phyloP scores from a whole-genome alignment of 495 filamentous ascomycete species.

The Hyphodiscus hymeniophilus region DNA sequence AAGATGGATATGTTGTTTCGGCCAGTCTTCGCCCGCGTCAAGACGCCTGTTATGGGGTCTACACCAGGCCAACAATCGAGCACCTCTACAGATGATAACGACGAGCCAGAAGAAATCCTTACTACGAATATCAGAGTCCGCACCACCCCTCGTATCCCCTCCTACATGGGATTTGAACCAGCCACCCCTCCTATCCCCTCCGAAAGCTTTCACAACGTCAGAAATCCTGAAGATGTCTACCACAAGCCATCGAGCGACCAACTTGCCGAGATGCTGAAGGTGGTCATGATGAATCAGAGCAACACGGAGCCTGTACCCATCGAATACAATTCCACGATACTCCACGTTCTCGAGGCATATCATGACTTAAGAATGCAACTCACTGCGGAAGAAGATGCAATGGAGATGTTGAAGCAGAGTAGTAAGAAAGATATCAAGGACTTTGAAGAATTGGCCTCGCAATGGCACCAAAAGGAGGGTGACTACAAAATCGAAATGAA shows the following conservation, averaged over 20 bases:
- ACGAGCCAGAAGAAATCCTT: conserved; percentile 1
- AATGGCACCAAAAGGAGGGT: conserved; percentile 16
- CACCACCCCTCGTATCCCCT: conserved; percentile 12
- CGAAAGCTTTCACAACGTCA: conserved; percentile 9
- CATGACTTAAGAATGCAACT: conserved; percentile 13
- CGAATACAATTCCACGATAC: conserved; percentile 17
- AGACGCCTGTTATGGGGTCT: conserved; percentile 1
- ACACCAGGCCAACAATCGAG: neutral
- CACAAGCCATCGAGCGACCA: conserved; percentile 20
- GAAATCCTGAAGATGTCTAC: conserved; percentile 14
- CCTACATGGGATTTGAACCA: conserved; percentile 4
- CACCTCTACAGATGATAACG: conserved; percentile 1
- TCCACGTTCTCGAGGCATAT: conserved; percentile 22
- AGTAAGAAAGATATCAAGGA: conserved; percentile 15
- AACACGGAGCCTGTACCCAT: conserved; percentile 12
- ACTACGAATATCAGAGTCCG: neutral
- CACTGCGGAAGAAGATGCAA: conserved; percentile 2
- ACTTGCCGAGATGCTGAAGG: conserved; percentile 20
- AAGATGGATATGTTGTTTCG: conserved; percentile 18
- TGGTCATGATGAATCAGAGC: conserved; percentile 21
- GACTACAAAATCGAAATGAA: conserved; percentile 40
- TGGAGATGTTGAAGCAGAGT: conserved; percentile 14
- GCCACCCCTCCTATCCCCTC: neutral
- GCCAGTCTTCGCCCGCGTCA: conserved; percentile 13
- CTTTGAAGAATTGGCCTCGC: conserved; percentile 9